These are phyloP conservation scores for Brassica juncea DNA, from an alignment of 345 rosid species.

Conservation along the genomic window DNA sequence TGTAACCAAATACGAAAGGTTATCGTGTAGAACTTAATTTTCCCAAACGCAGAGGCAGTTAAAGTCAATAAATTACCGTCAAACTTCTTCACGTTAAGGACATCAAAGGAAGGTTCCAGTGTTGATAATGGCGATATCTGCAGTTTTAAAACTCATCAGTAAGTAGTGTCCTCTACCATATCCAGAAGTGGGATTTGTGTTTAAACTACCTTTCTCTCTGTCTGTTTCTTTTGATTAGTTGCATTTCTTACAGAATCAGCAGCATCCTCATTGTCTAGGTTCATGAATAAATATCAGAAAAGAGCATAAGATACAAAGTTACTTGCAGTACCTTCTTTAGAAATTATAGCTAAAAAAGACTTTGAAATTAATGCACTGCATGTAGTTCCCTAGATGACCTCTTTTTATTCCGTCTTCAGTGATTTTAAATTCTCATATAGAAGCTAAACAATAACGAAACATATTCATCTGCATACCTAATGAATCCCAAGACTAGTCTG, in stretches of 20 bases:
- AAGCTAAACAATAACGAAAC: neutral
- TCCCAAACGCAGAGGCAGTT: constrained; percentile 10
- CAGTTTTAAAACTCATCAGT: constrained; percentile 42
- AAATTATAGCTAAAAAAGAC: neutral
- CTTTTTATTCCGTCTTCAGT: neutral
- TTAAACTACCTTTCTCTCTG: constrained; percentile 60
- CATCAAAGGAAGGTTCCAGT: constrained; percentile 78
- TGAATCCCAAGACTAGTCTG: neutral
- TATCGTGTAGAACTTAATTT: constrained; percentile 22
- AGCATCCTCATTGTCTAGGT: constrained; percentile 55
- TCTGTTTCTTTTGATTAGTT: constrained; percentile 62
- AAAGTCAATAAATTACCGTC: constrained; percentile 56
- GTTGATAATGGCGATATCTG: constrained; percentile 86
- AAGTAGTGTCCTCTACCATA: constrained; percentile 2
- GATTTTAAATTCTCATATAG: neutral
- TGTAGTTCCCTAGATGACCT: no score
- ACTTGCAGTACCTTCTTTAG: neutral
- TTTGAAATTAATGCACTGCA: no score
- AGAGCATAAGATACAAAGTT: neutral
- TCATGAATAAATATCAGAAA: constrained; percentile 24
- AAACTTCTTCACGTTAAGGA: constrained; percentile 83
- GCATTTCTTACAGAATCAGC: constrained; percentile 47
- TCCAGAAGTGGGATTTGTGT: constrained; percentile 3
- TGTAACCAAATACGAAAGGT: constrained; percentile 40
- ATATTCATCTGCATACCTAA: neutral